These are phyloP conservation scores for Scedosporium minutisporum DNA, from an alignment of 2,329 filamentous ascomycete genomes.

Conservation along the genomic window DNA sequence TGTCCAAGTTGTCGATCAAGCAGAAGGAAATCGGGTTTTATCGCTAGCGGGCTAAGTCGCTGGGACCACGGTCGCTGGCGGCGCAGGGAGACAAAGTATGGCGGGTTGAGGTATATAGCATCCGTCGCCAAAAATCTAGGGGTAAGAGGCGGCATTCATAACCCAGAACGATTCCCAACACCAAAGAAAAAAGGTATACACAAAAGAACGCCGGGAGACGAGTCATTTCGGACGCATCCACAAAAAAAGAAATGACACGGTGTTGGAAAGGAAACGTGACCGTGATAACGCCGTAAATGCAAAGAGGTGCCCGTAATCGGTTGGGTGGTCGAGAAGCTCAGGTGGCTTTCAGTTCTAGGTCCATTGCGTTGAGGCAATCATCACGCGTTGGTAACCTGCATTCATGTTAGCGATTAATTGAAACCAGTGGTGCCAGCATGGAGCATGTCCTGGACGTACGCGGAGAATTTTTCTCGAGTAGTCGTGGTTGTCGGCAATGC, in stretches of 20 bases:
- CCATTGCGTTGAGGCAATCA: neutral
- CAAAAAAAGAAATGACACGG: neutral
- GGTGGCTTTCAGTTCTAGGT: neutral
- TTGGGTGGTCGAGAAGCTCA: neutral
- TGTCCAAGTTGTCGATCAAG: too few species aligned
- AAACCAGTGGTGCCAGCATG: neutral
- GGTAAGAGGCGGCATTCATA: neutral
- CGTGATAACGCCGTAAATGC: constrained; percentile 5
- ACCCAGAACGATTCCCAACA: neutral
- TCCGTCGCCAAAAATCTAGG: neutral
- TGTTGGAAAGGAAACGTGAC: neutral
- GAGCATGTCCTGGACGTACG: constrained; percentile 43
- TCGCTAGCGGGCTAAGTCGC: neutral
- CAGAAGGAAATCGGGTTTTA: too few species aligned
- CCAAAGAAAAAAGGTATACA: neutral
- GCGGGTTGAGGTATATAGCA: neutral
- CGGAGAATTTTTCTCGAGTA: constrained; percentile 93
- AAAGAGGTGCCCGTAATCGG: neutral
- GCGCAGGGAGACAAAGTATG: neutral
- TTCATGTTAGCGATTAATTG: constrained; percentile 10
- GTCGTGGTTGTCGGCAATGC: constrained; percentile 94
- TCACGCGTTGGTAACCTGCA: constrained; percentile 52
- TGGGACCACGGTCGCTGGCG: neutral
- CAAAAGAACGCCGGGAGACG: constrained; percentile 1
- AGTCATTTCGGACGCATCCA: neutral